These are phyloP conservation scores for Beauveria bassiana DNA, from an alignment of 2,329 filamentous ascomycete species.

Conservation along the genomic window DNA sequence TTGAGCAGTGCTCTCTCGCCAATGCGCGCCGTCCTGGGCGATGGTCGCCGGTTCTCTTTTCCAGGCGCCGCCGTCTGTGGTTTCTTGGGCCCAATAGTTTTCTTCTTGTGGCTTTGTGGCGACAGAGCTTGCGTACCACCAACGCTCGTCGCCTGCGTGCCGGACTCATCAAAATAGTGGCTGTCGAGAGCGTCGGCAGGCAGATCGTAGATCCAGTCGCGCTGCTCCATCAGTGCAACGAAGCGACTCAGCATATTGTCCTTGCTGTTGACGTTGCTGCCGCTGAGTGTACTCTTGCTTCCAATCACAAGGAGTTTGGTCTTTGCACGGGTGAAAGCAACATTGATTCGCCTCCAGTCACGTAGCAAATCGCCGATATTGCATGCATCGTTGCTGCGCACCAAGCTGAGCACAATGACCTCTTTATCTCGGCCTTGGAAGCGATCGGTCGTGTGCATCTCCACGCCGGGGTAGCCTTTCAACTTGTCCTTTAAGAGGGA, in stretches of 20 bases:
- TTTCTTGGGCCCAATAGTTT: conserved; percentile 15
- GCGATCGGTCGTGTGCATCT: conserved; percentile 95
- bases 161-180: conserved; percentile 58
- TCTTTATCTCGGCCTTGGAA: conserved; percentile 97
- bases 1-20: conserved; percentile 56
- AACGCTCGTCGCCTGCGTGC: conserved; percentile 36
- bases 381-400: conserved; percentile 74
- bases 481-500: conserved; percentile 71
- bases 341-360: conserved; percentile 91
- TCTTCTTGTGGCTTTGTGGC: conserved; percentile 20
- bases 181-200: conserved; percentile 53
- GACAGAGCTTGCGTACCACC: conserved; percentile 17
- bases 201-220: conserved; percentile 74
- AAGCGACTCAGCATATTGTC: conserved; percentile 74
- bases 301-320: conserved; percentile 88
- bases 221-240: conserved; percentile 66
- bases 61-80: conserved; percentile 15
- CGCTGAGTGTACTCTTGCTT: conserved; percentile 70
- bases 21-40: conserved; percentile 49
- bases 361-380: conserved; percentile 85
- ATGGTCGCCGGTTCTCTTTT: conserved; percentile 40
- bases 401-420: conserved; percentile 77
- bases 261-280: conserved; percentile 39
- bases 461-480: conserved; percentile 54
- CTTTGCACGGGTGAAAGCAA: conserved; percentile 87